These are phyloP conservation scores for Lepiota venenata DNA, from an alignment of 768 basidiomycete genomes.

Conservation along the genomic window DNA sequence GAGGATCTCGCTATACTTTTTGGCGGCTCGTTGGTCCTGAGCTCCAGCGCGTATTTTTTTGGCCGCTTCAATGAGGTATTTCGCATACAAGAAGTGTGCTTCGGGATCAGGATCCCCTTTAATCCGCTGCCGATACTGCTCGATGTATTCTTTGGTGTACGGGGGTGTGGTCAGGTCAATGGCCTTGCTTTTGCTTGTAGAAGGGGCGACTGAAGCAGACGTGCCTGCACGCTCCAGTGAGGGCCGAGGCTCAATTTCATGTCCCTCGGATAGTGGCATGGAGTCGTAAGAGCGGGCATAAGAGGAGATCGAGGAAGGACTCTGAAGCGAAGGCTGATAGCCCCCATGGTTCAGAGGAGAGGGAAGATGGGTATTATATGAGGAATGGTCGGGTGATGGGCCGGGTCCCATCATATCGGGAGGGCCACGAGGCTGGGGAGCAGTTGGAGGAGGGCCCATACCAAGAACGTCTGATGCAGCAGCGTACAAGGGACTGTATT, in stretches of 20 bases:
- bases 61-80: conserved; percentile 98
- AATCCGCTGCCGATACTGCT: conserved; percentile 95
- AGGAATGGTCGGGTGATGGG: conserved; percentile 13
- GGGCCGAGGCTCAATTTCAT: conserved; percentile 59
- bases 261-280: conserved; percentile 22
- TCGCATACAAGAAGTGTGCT: conserved; percentile 96
- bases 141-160: conserved; percentile 94
- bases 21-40: conserved; percentile 77
- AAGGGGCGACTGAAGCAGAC: conserved; percentile 48
- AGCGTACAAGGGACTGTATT: conserved; percentile 60
- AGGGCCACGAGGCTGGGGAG: conserved; percentile 16
- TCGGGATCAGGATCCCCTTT: conserved; percentile 98
- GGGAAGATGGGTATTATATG: conserved; percentile 16
- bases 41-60: conserved; percentile 78
- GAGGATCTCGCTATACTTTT: conserved; percentile 88
- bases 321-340: conserved; percentile 15
- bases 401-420: conserved; percentile 10
- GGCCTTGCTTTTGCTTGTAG: conserved; percentile 73
- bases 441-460: conserved; percentile 59
- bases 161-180: conserved; percentile 82
- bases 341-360: conserved; percentile 13
- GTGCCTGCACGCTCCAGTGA: conserved; percentile 56
- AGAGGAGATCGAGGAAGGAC: conserved; percentile 14
- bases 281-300: conserved; percentile 17
- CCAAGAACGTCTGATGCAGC: conserved; percentile 82